Evolutionary conservation across 2,329 filamentous ascomycete species (phyloP).

Genomic region (Allantophomopsis lycopodina): DNA sequence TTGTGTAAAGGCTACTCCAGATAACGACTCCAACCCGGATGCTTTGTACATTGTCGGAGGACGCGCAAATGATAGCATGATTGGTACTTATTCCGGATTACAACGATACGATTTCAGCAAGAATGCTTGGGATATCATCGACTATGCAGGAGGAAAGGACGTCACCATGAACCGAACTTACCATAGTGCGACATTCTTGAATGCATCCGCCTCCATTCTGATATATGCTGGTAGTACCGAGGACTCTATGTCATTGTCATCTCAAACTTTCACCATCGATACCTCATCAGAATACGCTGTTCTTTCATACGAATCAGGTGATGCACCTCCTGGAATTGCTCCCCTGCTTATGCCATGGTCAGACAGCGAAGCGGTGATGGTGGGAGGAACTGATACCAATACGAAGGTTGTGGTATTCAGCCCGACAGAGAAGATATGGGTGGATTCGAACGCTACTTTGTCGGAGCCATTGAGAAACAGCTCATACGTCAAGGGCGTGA

Average conservation of each 20-base stretch:
- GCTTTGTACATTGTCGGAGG: constrained; percentile 78
- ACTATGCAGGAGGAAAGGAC: constrained; percentile 17
- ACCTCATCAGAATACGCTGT: constrained; percentile 52
- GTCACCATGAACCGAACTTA: constrained; percentile 46
- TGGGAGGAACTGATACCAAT: constrained; percentile 59
- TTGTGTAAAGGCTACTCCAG: constrained; percentile 59
- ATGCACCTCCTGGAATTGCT: constrained; percentile 44
- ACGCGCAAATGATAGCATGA: constrained; percentile 28
- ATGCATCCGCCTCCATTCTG: constrained; percentile 55
- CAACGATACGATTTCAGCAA: constrained; percentile 51
- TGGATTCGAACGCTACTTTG: constrained; percentile 50
- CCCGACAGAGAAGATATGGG: constrained; percentile 43
- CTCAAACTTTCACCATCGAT: constrained; percentile 62
- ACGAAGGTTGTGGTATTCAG: constrained; percentile 62
- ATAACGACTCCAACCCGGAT: constrained; percentile 38
- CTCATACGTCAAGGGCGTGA: constrained; percentile 41
- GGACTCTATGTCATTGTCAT: constrained; percentile 41
- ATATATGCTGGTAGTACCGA: constrained; percentile 68
- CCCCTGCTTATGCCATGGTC: constrained; percentile 70
- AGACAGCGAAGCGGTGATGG: constrained; percentile 52
- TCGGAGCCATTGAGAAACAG: constrained; percentile 44
- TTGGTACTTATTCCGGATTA: constrained; percentile 53
- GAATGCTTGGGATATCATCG: constrained; percentile 43
- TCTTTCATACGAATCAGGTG: constrained; percentile 36
- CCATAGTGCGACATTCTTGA: constrained; percentile 66